phyloP scores from a whole-genome alignment of 2,329 filamentous ascomycete species.

The Hypoxylon rubiginosum region DNA sequence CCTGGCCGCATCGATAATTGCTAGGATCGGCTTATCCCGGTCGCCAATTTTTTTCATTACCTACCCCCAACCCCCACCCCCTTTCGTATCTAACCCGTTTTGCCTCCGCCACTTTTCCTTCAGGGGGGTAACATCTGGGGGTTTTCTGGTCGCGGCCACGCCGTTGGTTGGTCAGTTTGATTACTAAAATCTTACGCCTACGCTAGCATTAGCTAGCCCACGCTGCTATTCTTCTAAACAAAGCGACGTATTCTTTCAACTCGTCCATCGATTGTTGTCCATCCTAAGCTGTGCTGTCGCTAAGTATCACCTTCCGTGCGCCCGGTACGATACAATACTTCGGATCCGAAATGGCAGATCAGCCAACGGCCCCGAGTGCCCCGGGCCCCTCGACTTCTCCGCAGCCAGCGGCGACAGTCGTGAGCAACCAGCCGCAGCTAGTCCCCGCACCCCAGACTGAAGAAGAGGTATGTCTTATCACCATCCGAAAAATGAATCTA shows the following conservation, averaged over 20 bases:
- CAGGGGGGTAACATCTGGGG: neutral
- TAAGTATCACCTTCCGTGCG: no score
- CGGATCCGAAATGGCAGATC: neutral
- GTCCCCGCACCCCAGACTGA: neutral
- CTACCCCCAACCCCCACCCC: neutral
- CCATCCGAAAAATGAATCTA: no score
- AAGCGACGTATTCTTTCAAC: neutral
- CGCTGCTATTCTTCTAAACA: neutral
- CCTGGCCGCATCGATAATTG: no score
- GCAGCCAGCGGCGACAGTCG: neutral
- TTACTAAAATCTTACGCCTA: constrained; percentile 1
- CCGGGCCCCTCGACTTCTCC: neutral
- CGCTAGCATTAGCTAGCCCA: neutral
- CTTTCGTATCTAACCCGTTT: neutral
- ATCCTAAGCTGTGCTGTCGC: neutral
- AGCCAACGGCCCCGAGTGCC: neutral
- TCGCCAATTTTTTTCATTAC: neutral
- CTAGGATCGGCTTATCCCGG: neutral
- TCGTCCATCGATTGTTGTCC: neutral
- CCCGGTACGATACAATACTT: neutral
- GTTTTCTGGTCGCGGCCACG: no score
- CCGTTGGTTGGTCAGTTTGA: neutral
- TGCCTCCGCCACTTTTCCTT: neutral
- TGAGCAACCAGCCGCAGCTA: neutral
- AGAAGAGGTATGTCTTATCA: neutral